phyloP scores from a whole-genome alignment of 2,329 filamentous ascomycete genomes.

The Lecanosticta acicola region DNA sequence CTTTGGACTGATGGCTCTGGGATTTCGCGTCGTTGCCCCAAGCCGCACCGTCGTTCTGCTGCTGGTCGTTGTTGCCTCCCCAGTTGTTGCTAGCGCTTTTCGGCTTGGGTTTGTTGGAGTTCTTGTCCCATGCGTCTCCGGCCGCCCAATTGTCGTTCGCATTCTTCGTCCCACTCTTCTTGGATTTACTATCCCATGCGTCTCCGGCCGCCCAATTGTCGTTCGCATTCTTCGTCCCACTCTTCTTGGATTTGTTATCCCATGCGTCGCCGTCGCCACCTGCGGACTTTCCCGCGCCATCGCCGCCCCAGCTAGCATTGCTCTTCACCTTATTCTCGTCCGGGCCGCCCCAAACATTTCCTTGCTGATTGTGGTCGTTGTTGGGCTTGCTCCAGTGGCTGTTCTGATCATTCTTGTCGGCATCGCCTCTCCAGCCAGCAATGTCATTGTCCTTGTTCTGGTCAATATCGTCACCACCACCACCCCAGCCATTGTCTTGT shows the following conservation, averaged over 20 bases:
- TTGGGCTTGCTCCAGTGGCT: too few relatives aligned
- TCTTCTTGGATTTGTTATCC: not conserved
- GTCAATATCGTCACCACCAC: not conserved
- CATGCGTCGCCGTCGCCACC: not conserved
- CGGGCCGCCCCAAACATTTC: not conserved
- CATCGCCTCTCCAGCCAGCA: not conserved
- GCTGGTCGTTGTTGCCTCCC: slow-evolving; percentile 3
- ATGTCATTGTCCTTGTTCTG: not conserved
- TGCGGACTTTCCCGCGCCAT: not conserved
- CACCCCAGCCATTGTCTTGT: not conserved
- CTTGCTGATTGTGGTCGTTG: not conserved
- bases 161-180: too few relatives aligned
- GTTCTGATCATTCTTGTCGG: too few relatives aligned
- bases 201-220: not conserved
- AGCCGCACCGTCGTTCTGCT: not conserved
- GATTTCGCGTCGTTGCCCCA: not conserved
- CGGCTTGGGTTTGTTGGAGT: not conserved
- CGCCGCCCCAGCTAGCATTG: not conserved
- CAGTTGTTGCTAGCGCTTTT: not conserved
- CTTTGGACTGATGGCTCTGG: slow-evolving; percentile 2
- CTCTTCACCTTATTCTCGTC: not conserved
- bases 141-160: not conserved
- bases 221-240: not conserved
- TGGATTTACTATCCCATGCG: too few relatives aligned
- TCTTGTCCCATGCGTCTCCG: not conserved